Percentiles rank a stretch among this genome's conserved stretches.
Evolutionary conservation across 1,139 yeast species (phyloP).

Genomic region (Suhomyces anneliseae): DNA sequence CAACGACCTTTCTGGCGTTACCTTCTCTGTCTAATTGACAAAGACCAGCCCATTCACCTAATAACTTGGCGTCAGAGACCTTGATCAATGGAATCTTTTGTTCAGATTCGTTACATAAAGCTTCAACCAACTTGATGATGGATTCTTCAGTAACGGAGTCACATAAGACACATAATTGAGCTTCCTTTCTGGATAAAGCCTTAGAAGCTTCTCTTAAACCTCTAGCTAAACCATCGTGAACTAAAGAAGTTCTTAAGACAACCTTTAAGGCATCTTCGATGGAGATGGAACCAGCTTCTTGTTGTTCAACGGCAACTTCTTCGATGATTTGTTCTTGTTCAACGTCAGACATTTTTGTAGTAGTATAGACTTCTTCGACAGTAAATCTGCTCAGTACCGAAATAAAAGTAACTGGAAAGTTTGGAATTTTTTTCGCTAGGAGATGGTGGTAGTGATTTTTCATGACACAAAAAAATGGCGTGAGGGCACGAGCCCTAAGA

Average conservation of each 20-base stretch:
- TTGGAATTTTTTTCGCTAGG: slow-evolving; percentile 8
- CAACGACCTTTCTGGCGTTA: slow-evolving; percentile 99
- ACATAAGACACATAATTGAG: slow-evolving; percentile 95
- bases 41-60: slow-evolving; percentile 99
- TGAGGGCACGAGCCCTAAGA: slow-evolving; percentile 9
- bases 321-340: slow-evolving; percentile 84
- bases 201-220: slow-evolving; percentile 99
- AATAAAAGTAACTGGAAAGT: slow-evolving; percentile 15
- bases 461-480: slow-evolving; percentile 1
- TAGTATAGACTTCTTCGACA: slow-evolving; percentile 82
- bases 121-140: slow-evolving; percentile 97
- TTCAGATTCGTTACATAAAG: slow-evolving; percentile 97
- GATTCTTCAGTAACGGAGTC: slow-evolving; percentile 98
- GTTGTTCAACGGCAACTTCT: slow-evolving; percentile 83
- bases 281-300: slow-evolving; percentile 84
- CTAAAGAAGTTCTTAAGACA: slow-evolving; percentile 96
- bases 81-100: slow-evolving; percentile 96
- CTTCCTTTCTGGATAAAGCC: slow-evolving; percentile 97
- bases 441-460: neutral
- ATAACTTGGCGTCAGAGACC: slow-evolving; percentile 99
- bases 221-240: slow-evolving; percentile 99
- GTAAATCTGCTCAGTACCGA: slow-evolving; percentile 76
- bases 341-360: slow-evolving; percentile 73
- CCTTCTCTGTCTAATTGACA: slow-evolving; percentile 99
- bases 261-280: slow-evolving; percentile 98